These are phyloP conservation scores for Aspergillus ibericus DNA, from an alignment of 2,329 filamentous ascomycete genomes.

Conservation along the genomic window DNA sequence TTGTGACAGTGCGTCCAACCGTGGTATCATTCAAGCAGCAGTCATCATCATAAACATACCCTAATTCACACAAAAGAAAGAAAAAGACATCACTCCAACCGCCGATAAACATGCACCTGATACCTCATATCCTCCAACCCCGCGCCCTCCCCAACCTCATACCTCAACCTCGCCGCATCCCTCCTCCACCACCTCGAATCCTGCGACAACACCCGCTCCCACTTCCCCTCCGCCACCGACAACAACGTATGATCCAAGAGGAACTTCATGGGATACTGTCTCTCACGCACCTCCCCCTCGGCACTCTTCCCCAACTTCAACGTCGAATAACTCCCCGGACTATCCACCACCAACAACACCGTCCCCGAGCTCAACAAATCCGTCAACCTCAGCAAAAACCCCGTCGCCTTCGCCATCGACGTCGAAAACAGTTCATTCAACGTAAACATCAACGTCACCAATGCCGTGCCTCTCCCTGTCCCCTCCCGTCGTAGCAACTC, in stretches of 20 bases:
- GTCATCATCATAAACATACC: not conserved
- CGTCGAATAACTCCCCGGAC: conserved; percentile 89
- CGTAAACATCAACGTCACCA: conserved; percentile 88
- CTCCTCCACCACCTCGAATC: conserved; percentile 87
- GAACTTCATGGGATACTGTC: conserved; percentile 90
- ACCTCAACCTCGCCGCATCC: conserved; percentile 60
- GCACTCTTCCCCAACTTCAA: conserved; percentile 63
- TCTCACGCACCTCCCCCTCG: conserved; percentile 31
- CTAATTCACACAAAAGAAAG: too few relatives aligned
- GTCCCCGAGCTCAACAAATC: conserved; percentile 58
- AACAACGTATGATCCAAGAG: conserved; percentile 80
- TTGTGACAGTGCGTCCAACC: not conserved
- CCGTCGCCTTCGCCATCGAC: conserved; percentile 72
- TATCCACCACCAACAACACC: conserved; percentile 83
- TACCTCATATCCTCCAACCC: conserved; percentile 92
- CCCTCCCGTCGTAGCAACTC: conserved; percentile 26
- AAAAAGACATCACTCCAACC: conserved; percentile 22
- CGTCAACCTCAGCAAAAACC: conserved; percentile 70
- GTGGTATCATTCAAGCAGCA: conserved; percentile 8
- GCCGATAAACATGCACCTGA: conserved; percentile 79
- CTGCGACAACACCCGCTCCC: conserved; percentile 73
- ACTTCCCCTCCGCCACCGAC: conserved; percentile 51
- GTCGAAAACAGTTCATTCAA: conserved; percentile 90
- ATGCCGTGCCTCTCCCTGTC: conserved; percentile 33
- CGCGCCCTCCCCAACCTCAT: conserved; percentile 85